These are phyloP conservation scores for Meyerozyma guilliermondii DNA, from an alignment of 1,139 yeast genomes.

Conservation along the genomic window DNA sequence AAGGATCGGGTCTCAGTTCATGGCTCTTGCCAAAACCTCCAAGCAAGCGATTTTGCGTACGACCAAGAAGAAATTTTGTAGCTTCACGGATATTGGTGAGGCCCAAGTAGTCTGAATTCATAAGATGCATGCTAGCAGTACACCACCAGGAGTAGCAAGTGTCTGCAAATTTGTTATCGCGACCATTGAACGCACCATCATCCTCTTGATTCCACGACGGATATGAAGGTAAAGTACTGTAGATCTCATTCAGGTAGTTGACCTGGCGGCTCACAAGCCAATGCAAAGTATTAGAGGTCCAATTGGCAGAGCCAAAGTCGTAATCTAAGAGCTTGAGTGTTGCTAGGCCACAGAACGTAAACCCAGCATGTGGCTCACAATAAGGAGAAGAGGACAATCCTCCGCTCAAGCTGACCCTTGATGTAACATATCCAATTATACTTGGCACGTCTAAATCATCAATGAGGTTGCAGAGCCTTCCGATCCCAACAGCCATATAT, in stretches of 20 bases:
- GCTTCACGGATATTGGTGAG: constrained; percentile 37
- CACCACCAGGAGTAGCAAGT: constrained; percentile 95
- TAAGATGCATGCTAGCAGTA: constrained; percentile 50
- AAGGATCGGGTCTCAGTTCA: constrained; percentile 62
- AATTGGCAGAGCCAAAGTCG: constrained; percentile 14
- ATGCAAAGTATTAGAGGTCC: constrained; percentile 35
- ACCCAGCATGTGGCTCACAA: constrained; percentile 82
- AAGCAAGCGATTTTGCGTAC: constrained; percentile 56
- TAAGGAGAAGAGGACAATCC: constrained; percentile 43
- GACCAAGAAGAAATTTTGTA: constrained; percentile 43
- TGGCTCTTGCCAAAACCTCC: constrained; percentile 84
- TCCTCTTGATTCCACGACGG: constrained; percentile 40
- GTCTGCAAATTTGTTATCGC: constrained; percentile 80
- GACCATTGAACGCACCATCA: constrained; percentile 82
- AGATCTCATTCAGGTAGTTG: constrained; percentile 23
- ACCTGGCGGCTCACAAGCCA: constrained; percentile 71
- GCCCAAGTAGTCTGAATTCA: constrained; percentile 19
- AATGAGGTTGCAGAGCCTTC: constrained; percentile 41
- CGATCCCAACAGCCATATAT: constrained; percentile 66
- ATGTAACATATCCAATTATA: constrained; percentile 37
- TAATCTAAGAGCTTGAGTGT: constrained; percentile 45
- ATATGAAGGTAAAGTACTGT: constrained; percentile 17
- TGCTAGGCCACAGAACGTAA: constrained; percentile 81
- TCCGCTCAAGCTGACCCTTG: constrained; percentile 53
- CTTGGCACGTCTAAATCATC: constrained; percentile 32